Base-by-base conservation (phyloP, 1,284 basidiomycete genomes). In the Rhodotorula sp. region DNA sequence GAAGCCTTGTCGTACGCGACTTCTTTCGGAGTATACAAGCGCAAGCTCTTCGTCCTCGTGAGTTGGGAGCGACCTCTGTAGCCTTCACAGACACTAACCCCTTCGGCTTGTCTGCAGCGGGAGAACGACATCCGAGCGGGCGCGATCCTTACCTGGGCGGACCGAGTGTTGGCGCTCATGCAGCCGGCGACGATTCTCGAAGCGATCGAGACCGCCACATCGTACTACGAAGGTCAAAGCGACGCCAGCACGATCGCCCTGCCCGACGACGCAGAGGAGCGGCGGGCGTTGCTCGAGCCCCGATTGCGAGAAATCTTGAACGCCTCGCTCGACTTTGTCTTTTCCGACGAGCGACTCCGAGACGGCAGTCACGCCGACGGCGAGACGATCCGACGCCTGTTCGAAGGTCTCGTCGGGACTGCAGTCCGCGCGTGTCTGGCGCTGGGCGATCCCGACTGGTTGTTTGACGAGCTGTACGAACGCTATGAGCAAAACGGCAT, bases 381-480 rank as follows among this genome's bases (percentile, higher is more conserved):
- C 34, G 93, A 97, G 8, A 94, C 98, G 80, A 87, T 93, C 54
- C 97, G 93, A 0, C 84, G 87, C 26, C 84, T 98, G 16, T 99
- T 98, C 78, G 91, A 97, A 82, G 89, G 87, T 43, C 85, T 99
- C 5, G 93, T 97, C 2, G 84, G 86, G 5, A 87, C 89, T 2
- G 96, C 90, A 79, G 89, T 91, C 23, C 87, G 88, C 5, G 93
- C 93, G 5, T 95, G 90, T 81, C 85, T 95, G 43, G 87, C 90
- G 1, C 86, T 97, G 64, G 86, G 86, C 68, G 89, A 95, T 79
- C 88, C 87, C 76, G 88, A 91, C 46, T 93, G 95, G 80, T 84
- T 98, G 5, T 98, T 95, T 80, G 91, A 97, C 78, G 93, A 97
- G 65, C 85, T 97, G 18, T 98, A 91, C 83, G 92, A 96, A 79